A percentile compares a stretch with the other conserved stretches of the same genome.
Conservation (phyloP, 2,329 filamentous ascomycete species). For the Purpureocillium takamizusanense region DNA sequence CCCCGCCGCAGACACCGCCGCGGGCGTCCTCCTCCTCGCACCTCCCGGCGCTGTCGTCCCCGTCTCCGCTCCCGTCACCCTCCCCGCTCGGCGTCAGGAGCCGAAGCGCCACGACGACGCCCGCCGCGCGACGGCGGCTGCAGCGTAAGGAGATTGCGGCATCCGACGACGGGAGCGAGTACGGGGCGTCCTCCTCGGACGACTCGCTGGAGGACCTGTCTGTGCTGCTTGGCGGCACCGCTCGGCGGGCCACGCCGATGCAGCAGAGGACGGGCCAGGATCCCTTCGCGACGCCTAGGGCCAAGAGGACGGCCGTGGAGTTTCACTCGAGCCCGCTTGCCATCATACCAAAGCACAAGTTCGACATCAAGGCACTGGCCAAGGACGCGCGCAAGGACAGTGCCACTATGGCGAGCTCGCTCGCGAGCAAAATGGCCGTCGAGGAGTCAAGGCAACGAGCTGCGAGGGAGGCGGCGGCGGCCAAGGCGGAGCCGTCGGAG, state of each 20-base stretch:
- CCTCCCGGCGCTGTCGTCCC: conserved; percentile 10
- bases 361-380: conserved; percentile 53
- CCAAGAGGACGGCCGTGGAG: conserved; percentile 34
- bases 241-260: conserved; percentile 6
- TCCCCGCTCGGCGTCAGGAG: conserved; percentile 14
- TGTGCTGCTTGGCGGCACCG: conserved; percentile 18
- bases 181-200: conserved; percentile 39
- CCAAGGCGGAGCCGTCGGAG: conserved; percentile 11
- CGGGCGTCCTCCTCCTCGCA: conserved; percentile 2
- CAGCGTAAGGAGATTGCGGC: conserved; percentile 44
- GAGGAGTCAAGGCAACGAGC: conserved; percentile 11
- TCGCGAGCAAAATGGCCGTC: conserved; percentile 28
- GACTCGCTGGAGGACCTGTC: conserved; percentile 47
- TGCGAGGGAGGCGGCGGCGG: not conserved
- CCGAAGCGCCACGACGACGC: no score
- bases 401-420: conserved; percentile 46
- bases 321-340: conserved; percentile 39
- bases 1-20: conserved; percentile 5
- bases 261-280: conserved; percentile 7
- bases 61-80: conserved; percentile 14
- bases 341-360: conserved; percentile 48
- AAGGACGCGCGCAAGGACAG: conserved; percentile 50
- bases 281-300: conserved; percentile 31
- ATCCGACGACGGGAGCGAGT: conserved; percentile 59
- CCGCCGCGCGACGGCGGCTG: no score